Evolutionary conservation across 1,284 basidiomycete species (phyloP).

Genomic region (Xerocomus amazonicus): DNA sequence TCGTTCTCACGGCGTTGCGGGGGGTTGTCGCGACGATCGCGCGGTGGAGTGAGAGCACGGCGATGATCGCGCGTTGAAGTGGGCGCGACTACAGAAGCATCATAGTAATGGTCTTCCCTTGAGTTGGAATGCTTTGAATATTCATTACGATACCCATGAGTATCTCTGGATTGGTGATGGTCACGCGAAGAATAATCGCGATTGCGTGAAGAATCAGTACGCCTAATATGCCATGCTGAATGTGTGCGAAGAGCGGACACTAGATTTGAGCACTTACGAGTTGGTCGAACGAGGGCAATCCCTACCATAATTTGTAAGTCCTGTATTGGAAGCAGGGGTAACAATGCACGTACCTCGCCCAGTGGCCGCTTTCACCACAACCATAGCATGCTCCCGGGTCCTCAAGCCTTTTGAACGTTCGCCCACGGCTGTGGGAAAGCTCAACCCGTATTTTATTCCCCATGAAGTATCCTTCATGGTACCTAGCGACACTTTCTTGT

Average conservation of each 20-base stretch:
- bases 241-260: not conserved
- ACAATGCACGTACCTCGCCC: conserved; percentile 65
- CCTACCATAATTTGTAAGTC: conserved; percentile 36
- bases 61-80: conserved; percentile 50
- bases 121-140: conserved; percentile 40
- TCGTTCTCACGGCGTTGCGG: conserved; percentile 61
- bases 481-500: conserved; percentile 79
- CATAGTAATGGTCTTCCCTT: conserved; percentile 52
- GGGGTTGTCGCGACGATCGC: conserved; percentile 63
- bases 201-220: conserved; percentile 42
- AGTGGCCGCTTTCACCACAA: conserved; percentile 78
- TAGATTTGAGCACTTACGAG: conserved; percentile 35
- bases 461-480: conserved; percentile 84
- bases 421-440: conserved; percentile 74
- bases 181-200: conserved; percentile 48
- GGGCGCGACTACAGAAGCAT: conserved; percentile 49
- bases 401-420: conserved; percentile 70
- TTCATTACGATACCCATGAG: conserved; percentile 47
- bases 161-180: conserved; percentile 45
- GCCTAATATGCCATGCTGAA: conserved; percentile 18
- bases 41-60: conserved; percentile 54
- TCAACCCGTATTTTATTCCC: conserved; percentile 86
- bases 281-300: conserved; percentile 66
- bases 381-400: conserved; percentile 84
- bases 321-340: not conserved